phyloP scores from a whole-genome alignment of 2,329 filamentous ascomycete genomes.

The Phyllosticta citriasiana region DNA sequence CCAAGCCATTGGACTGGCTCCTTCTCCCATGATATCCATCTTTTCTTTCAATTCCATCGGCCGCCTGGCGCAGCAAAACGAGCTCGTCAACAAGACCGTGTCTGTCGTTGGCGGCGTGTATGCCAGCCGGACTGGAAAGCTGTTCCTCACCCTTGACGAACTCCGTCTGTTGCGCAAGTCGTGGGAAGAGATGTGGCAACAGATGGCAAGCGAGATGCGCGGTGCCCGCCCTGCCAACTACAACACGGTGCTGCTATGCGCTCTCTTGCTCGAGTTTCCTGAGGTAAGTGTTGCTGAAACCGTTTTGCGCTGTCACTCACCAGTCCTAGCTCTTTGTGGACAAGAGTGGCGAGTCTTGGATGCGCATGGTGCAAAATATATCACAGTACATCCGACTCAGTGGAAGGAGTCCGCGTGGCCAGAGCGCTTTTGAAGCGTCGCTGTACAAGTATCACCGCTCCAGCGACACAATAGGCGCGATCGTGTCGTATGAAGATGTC shows the following conservation, averaged over 20 bases:
- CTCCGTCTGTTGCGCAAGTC: background rate
- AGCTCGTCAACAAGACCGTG: slow-evolving; percentile 6
- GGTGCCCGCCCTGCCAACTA: background rate
- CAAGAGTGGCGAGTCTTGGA: slow-evolving; percentile 5
- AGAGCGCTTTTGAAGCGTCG: slow-evolving; percentile 2
- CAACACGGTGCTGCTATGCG: slow-evolving; percentile 3
- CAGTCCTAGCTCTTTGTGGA: slow-evolving; percentile 1
- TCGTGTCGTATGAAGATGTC: slow-evolving; percentile 1
- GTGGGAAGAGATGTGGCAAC: background rate
- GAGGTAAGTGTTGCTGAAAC: background rate
- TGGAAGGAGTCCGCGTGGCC: background rate
- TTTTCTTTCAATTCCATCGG: slow-evolving; percentile 7
- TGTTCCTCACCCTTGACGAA: slow-evolving; percentile 2
- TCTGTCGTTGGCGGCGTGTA: slow-evolving; percentile 6
- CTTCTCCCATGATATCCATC: slow-evolving; percentile 6
- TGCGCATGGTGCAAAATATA: background rate
- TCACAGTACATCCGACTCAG: slow-evolving; percentile 3
- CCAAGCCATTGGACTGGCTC: slow-evolving; percentile 6
- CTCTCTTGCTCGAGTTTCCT: background rate
- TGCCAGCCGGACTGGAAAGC: slow-evolving; percentile 3
- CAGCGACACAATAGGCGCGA: slow-evolving; percentile 4
- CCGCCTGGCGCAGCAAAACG: slow-evolving; percentile 2
- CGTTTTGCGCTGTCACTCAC: background rate
- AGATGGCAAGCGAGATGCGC: background rate
- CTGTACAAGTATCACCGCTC: slow-evolving; percentile 3